phyloP scores from a whole-genome alignment of 2,329 filamentous ascomycete genomes.

The Colletotrichum coccodes region DNA sequence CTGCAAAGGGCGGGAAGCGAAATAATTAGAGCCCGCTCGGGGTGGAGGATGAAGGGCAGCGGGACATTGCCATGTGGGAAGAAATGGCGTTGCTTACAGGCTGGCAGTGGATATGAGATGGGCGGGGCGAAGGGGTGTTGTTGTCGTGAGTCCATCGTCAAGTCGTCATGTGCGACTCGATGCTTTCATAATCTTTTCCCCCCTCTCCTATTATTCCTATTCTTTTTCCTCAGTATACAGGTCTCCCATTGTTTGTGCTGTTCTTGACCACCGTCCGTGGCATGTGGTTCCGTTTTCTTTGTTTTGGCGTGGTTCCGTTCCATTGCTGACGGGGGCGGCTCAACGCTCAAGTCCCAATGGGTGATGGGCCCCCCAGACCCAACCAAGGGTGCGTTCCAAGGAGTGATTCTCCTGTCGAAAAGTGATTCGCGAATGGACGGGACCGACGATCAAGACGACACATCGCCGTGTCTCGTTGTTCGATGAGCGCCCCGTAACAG shows the following conservation, averaged over 20 bases:
- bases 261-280: conserved; percentile 20
- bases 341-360: neutral
- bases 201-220: too few relatives aligned
- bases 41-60: conserved; percentile 9
- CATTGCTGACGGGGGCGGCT: conserved; percentile 10
- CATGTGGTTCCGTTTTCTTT: conserved; percentile 9
- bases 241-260: conserved; percentile 13
- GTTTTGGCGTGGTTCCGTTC: conserved; percentile 21
- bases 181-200: neutral
- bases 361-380: neutral
- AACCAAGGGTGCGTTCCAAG: conserved; percentile 7
- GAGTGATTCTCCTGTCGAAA: conserved; percentile 3
- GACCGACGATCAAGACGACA: conserved; percentile 29
- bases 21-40: conserved; percentile 22
- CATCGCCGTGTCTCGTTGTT: conserved; percentile 22
- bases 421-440: conserved; percentile 4
- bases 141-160: conserved; percentile 24
- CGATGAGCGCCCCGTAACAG: conserved; percentile 8
- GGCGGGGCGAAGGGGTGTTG: neutral
- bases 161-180: conserved; percentile 18
- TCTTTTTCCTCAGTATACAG: too few relatives aligned
- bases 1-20: conserved; percentile 29
- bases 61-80: conserved; percentile 10
- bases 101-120: conserved; percentile 9
- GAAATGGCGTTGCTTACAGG: neutral